Conservation (phyloP, 176 grass and related monocot genomes). For the Eleusine indica region DNA sequence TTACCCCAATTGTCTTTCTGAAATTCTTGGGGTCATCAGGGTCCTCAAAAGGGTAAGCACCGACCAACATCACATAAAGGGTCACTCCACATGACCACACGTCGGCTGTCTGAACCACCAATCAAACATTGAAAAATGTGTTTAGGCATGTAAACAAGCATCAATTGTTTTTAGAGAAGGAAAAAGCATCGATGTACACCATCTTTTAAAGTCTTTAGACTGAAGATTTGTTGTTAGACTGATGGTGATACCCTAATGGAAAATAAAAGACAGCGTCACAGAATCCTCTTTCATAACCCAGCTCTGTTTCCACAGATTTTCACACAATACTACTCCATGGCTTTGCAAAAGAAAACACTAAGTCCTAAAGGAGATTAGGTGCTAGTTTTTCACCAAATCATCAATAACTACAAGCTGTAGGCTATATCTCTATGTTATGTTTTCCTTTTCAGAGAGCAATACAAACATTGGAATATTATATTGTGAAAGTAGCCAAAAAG, state of each 20-base stretch:
- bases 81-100: conserved; percentile 96
- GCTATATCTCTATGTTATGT: not conserved
- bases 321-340: not conserved
- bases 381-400: conserved; percentile 14
- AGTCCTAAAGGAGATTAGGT: not conserved
- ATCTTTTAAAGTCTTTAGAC: not conserved
- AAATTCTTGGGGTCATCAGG: conserved; percentile 87
- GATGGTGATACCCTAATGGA: conserved; percentile 9
- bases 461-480: not conserved
- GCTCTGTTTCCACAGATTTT: not conserved
- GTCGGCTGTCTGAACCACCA: conserved; percentile 66
- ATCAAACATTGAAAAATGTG: conserved; percentile 12
- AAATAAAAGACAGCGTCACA: no score
- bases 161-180: not conserved
- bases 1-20: conserved; percentile 87
- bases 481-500: conserved; percentile 12
- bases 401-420: not conserved
- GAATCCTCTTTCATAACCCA: not conserved
- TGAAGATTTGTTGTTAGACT: not conserved
- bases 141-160: conserved; percentile 5
- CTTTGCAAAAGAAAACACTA: not conserved
- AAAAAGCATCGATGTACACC: not conserved
- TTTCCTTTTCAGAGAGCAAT: not conserved
- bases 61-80: conserved; percentile 90
- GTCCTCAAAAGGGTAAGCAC: conserved; percentile 89